Percentiles rank a stretch among this genome's conserved stretches.
Conservation (phyloP, 2,329 filamentous ascomycete species). For the Pyrenochaeta sp. region DNA sequence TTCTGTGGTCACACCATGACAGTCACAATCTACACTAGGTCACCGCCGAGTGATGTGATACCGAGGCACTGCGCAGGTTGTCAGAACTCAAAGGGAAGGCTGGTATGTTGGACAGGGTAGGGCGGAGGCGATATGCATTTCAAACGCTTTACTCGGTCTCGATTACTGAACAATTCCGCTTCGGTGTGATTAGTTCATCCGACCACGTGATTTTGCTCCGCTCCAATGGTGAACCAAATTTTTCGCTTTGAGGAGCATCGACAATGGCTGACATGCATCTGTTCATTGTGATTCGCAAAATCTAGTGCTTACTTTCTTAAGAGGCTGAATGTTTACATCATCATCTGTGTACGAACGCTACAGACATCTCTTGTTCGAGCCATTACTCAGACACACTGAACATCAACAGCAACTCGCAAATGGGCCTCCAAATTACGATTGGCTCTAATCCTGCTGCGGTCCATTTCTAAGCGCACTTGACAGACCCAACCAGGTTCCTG, state of each 20-base stretch:
- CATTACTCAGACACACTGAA: too few relatives aligned
- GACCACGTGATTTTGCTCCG: neutral
- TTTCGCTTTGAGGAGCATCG: too few relatives aligned
- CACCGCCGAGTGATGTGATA: neutral
- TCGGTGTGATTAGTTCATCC: neutral
- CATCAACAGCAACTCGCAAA: too few relatives aligned
- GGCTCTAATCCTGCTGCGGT: slow-evolving; percentile 2
- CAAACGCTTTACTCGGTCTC: neutral
- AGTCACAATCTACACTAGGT: too few relatives aligned
- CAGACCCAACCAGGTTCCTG: slow-evolving; percentile 18
- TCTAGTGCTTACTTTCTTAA: neutral
- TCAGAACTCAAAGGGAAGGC: neutral
- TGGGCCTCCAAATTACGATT: neutral
- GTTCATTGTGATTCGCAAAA: neutral
- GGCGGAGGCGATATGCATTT: neutral
- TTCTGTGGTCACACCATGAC: neutral
- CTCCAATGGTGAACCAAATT: neutral
- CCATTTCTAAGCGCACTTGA: slow-evolving; percentile 17
- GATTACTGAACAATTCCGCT: neutral
- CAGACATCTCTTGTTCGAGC: too few relatives aligned
- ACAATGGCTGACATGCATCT: neutral
- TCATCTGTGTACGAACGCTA: too few relatives aligned
- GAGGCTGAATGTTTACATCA: neutral
- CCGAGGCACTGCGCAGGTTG: neutral
- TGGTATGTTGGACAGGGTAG: neutral